Conservation (phyloP, 768 basidiomycete species). For the Calocybe cyanea region DNA sequence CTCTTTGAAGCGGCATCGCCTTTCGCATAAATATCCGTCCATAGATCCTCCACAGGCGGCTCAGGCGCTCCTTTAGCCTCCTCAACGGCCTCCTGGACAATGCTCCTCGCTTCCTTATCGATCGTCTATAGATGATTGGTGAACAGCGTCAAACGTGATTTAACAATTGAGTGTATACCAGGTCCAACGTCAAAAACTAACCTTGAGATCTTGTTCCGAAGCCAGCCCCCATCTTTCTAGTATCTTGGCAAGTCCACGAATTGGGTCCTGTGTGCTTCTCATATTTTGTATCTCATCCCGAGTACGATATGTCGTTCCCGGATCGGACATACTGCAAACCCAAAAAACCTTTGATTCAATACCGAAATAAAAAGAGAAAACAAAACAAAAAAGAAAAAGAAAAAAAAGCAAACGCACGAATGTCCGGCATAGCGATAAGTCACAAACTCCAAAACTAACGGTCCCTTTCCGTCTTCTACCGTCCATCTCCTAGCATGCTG, state of each 20-base stretch:
- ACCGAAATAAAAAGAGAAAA: too few species aligned
- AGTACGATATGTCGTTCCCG: slow-evolving; percentile 97
- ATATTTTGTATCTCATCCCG: slow-evolving; percentile 97
- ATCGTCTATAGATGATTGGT: slow-evolving; percentile 51
- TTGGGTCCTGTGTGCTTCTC: slow-evolving; percentile 92
- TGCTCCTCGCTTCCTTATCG: slow-evolving; percentile 88
- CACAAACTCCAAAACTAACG: slow-evolving; percentile 91
- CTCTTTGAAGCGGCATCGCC: slow-evolving; percentile 90
- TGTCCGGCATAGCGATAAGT: slow-evolving; percentile 99
- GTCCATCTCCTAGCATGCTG: slow-evolving; percentile 88
- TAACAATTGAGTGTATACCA: not conserved
- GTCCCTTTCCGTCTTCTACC: slow-evolving; percentile 78
- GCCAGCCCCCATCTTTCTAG: slow-evolving; percentile 96
- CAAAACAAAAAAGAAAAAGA: slow-evolving; percentile 1
- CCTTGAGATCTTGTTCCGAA: slow-evolving; percentile 87
- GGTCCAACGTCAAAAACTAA: slow-evolving; percentile 24
- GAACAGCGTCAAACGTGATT: too few species aligned
- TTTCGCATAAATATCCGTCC: slow-evolving; percentile 87
- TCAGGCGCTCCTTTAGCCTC: slow-evolving; percentile 85
- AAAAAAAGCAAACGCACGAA: slow-evolving; percentile 59
- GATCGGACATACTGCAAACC: slow-evolving; percentile 84
- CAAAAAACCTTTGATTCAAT: not conserved
- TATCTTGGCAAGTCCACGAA: slow-evolving; percentile 89
- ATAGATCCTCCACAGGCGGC: slow-evolving; percentile 69
- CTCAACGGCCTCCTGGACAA: slow-evolving; percentile 86